Evolutionary conservation across 164 flowering plant genomes (phyloP), one percentile per base, ranked within the genome.

Genomic region (Akebia trifoliata): DNA sequence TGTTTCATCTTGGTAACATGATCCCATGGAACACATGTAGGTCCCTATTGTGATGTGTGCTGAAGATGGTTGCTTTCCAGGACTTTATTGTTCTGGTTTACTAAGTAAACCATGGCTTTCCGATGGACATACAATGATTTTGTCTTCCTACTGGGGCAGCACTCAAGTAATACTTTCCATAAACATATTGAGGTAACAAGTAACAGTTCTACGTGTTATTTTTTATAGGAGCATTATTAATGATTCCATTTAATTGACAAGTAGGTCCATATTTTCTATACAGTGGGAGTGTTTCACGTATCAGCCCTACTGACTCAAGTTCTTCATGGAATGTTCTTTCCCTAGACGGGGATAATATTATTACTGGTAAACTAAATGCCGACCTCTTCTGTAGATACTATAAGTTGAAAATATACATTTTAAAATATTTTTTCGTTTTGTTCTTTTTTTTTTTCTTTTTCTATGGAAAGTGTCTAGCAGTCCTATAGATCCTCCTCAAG

Each of bases 71-170:
- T 57, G 67, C 71, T 90, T 93, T 70, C 99, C 99, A 45, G 99
- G 99, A 51, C 85, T 93, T 53, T 93, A 93, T 55, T 66, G 66
- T 64, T 66, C 78, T 18, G 64, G 67, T 59, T 26, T 87, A 43
- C 79, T 84, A 9, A 46, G 49, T 60, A 62, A 77, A 21, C 97
- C 97, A 36, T 93, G 97, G 97, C 96, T 93, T 71, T 83, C 96
- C 38, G 95, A 90, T 83, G 92, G 93, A 17, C 38, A 45, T 54
- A 84, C 97, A 7, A 72, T 93, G 82, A 72, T 93, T 52, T 36
- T 87, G 60, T 71, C 95, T 61, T 93, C 99, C 46, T 28, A 44
- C 37, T 93, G 99, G 99, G 64, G 83, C 46, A 87, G 96, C 69
- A 55, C 59, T 56, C 75, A 80, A 77, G 85, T 78, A 36, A 71